Conservation (phyloP, 108 stramenopile genomes). For the Cyclotella sp. region DNA sequence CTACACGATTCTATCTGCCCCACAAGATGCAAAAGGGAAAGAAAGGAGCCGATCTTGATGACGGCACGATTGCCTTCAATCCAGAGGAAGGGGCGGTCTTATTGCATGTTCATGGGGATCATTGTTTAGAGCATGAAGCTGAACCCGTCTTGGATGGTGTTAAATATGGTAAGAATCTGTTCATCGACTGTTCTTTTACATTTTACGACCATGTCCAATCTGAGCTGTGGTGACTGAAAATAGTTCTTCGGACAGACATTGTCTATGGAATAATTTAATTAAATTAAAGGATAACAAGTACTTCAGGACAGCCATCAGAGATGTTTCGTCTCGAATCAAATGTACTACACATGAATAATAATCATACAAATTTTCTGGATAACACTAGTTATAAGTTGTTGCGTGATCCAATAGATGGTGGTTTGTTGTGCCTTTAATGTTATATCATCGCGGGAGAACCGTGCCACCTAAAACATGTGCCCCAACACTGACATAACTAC, state of each 20-base stretch:
- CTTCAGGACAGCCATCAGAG: too few relatives aligned
- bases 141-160: conserved; percentile 77
- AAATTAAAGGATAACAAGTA: too few relatives aligned
- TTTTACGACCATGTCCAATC: not conserved
- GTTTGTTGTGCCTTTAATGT: too few relatives aligned
- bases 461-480: not conserved
- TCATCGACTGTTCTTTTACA: not conserved
- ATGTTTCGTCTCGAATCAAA: too few relatives aligned
- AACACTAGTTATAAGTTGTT: too few relatives aligned
- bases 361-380: too few relatives aligned
- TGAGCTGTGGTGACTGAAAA: not conserved
- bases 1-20: conserved; percentile 74
- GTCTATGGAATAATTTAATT: conserved; percentile 28
- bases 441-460: conserved; percentile 11
- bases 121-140: conserved; percentile 91
- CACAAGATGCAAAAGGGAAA: conserved; percentile 23
- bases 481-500: not conserved
- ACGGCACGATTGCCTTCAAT: conserved; percentile 56
- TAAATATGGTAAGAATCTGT: conserved; percentile 76
- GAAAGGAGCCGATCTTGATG: conserved; percentile 13
- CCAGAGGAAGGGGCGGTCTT: conserved; percentile 77
- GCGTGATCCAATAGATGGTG: too few relatives aligned
- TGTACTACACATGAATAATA: too few relatives aligned
- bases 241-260: conserved; percentile 42
- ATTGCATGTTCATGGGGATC: conserved; percentile 88